These are phyloP conservation scores for Eucalyptus caleyi DNA, from an alignment of 345 rosid species.

Conservation along the genomic window DNA sequence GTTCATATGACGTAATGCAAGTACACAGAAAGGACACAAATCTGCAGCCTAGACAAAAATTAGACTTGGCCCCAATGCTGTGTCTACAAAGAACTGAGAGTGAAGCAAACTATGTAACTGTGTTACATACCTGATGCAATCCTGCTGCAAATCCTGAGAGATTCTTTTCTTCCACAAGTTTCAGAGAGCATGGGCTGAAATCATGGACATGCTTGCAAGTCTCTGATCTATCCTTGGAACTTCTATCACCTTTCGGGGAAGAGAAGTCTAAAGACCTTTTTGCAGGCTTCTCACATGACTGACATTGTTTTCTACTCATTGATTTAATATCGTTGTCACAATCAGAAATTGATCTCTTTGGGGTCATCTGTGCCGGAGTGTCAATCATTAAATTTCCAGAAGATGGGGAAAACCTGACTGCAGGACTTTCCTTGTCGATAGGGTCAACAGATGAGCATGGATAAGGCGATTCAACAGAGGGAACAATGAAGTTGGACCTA, in stretches of 20 bases:
- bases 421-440: constrained; percentile 14
- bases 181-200: background rate
- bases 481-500: background rate
- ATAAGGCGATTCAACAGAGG: background rate
- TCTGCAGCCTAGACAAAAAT: background rate
- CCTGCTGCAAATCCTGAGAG: background rate
- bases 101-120: background rate
- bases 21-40: background rate
- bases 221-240: background rate
- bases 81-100: background rate
- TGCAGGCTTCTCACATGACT: constrained; percentile 12
- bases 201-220: background rate
- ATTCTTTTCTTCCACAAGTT: background rate
- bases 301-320: background rate
- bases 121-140: constrained; percentile 1
- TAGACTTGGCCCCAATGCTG: background rate
- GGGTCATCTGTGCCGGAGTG: constrained; percentile 40
- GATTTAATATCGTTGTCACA: constrained; percentile 6
- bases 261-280: constrained; percentile 35
- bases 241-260: constrained; percentile 1
- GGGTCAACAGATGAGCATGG: background rate
- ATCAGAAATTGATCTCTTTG: constrained; percentile 15
- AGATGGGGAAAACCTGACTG: constrained; percentile 2
- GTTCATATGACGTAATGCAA: background rate
- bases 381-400: constrained; percentile 3